These are phyloP conservation scores for Populus hybrid DNA, from an alignment of 441 rosid genomes.

Conservation along the genomic window DNA sequence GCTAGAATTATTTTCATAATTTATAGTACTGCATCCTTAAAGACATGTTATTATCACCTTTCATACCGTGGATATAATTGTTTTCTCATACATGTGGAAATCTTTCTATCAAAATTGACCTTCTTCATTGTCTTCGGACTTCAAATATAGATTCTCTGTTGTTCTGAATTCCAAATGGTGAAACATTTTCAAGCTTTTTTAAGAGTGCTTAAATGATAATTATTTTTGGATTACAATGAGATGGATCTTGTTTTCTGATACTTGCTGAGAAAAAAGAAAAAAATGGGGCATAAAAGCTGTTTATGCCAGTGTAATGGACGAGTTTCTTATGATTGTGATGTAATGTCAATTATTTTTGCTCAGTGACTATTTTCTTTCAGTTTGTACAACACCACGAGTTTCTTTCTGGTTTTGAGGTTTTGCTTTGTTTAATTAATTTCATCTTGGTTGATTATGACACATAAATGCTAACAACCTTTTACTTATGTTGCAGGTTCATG, in stretches of 20 bases:
- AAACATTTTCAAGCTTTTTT: neutral
- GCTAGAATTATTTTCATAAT: slow-evolving; percentile 5
- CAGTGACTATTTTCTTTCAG: neutral
- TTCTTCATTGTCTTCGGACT: neutral
- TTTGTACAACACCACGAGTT: neutral
- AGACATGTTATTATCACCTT: neutral
- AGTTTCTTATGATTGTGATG: neutral
- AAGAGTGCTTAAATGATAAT: neutral
- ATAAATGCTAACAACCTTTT: neutral
- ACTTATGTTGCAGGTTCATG: slow-evolving; percentile 63
- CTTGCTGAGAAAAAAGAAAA: neutral
- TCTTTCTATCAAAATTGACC: neutral
- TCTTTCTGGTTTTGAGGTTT: neutral
- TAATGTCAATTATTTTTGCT: neutral
- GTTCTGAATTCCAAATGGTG: neutral
- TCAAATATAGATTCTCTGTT: neutral
- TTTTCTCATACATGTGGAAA: neutral
- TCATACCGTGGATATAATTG: neutral
- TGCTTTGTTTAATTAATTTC: no score
- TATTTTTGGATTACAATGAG: neutral
- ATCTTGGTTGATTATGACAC: slow-evolving; percentile 2
- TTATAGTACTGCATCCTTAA: neutral
- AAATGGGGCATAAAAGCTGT: neutral
- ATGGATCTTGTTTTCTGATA: neutral
- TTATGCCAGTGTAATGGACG: neutral